Evolutionary conservation across 768 basidiomycete genomes (phyloP).

Genomic region (Lentinula guzmanii): DNA sequence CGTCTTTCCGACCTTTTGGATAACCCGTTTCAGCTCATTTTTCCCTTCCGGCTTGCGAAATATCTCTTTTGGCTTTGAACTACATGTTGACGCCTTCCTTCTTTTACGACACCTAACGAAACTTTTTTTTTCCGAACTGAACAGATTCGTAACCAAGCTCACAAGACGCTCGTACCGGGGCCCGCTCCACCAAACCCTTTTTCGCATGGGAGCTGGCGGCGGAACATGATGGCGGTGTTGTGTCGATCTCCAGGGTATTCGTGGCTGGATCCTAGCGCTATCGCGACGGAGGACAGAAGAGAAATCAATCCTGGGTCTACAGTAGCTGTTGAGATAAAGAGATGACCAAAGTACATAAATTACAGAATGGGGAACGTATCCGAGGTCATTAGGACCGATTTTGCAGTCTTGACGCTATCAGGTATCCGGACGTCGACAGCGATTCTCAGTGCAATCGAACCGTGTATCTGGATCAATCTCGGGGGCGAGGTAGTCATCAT

Average conservation of each 20-base stretch:
- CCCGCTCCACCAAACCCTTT: constrained; percentile 80
- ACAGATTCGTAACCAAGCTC: constrained; percentile 83
- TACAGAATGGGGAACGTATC: no score
- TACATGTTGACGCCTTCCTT: background rate
- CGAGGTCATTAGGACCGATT: background rate
- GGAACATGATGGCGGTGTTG: constrained; percentile 70
- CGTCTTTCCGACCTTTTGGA: background rate
- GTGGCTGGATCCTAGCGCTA: constrained; percentile 62
- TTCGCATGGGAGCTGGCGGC: constrained; percentile 68
- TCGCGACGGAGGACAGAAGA: constrained; percentile 68
- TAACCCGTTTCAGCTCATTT: background rate
- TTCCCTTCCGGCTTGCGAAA: constrained; percentile 5
- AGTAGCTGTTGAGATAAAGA: background rate
- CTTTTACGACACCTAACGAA: background rate
- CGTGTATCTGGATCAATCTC: background rate
- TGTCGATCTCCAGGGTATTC: constrained; percentile 78
- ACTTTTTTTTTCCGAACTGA: background rate
- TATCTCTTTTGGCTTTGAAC: constrained; percentile 4
- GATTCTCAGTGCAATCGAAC: background rate
- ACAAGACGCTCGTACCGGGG: constrained; percentile 60
- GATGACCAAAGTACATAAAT: background rate
- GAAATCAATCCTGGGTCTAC: constrained; percentile 52
- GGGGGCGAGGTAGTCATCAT: background rate
- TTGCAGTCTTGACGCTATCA: background rate
- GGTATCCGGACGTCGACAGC: background rate